These are phyloP conservation scores for Plantago coronopus DNA, from an alignment of 305 asterid species.

Conservation along the genomic window DNA sequence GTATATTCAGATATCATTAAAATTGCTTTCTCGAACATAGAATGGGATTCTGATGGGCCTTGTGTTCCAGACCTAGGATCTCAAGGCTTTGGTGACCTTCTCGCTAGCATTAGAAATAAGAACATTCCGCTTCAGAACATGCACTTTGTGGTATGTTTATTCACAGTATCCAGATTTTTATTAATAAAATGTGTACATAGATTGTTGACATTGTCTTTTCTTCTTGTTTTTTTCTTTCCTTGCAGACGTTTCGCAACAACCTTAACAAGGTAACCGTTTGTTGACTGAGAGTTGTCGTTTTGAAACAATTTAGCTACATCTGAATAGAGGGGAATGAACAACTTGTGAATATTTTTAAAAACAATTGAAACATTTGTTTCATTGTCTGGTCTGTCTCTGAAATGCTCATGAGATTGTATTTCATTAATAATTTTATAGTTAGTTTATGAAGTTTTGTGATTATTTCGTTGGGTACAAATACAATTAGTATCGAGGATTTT, in stretches of 20 bases:
- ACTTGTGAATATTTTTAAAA: not conserved
- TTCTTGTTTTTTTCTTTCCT: conserved; percentile 27
- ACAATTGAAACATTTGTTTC: too few species aligned
- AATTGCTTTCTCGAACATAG: conserved; percentile 15
- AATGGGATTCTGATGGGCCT: conserved; percentile 21
- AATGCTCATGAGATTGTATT: too few species aligned
- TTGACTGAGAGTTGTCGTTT: conserved; percentile 22
- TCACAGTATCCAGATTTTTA: conserved; percentile 20
- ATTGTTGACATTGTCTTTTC: conserved; percentile 24
- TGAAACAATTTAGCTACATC: conserved; percentile 7
- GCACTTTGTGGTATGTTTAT: conserved; percentile 93
- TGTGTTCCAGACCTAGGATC: conserved; percentile 72
- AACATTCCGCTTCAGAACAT: conserved; percentile 81
- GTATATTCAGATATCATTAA: conserved; percentile 13
- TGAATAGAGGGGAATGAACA: conserved; percentile 4
- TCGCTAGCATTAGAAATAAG: conserved; percentile 76
- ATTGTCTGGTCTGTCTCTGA: too few species aligned
- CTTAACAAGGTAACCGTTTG: conserved; percentile 73
- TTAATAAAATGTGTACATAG: conserved; percentile 22
- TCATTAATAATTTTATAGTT: too few species aligned
- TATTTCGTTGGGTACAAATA: too few species aligned
- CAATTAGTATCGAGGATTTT: too few species aligned
- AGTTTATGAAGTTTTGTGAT: too few species aligned
- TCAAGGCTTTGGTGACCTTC: conserved; percentile 91
- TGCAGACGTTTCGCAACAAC: conserved; percentile 97